Base-by-base conservation (phyloP, 2,329 filamentous ascomycete genomes). In the Neocucurbitaria cava region DNA sequence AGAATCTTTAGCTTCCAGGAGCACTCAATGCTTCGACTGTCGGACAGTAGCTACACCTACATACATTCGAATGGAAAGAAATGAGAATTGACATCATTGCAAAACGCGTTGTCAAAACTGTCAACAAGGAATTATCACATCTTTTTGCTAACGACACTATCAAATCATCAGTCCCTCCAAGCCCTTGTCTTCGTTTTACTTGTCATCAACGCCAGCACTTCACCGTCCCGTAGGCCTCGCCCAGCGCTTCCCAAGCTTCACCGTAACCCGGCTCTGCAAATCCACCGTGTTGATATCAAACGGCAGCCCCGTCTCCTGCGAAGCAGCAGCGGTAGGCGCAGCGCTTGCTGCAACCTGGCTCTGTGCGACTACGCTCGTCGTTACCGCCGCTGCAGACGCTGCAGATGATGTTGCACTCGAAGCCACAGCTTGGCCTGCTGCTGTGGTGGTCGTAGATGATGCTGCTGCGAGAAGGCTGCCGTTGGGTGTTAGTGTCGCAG, bases 181-280 rank as follows among this genome's bases (percentile, higher is more conserved):
- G n/a, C n/a, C n/a, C n/a, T n/a, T n/a, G n/a, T n/a, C n/a, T n/a
- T 31, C 18, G 8, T 30, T 39, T 15, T 1, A 13, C 28, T 6
- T 18, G 21, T 49, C 35, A 56, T 49, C 46, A 58, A 48, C 46
- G 56, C 53, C 61, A 41, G 44, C 53, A 48, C 43, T 53, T 51
- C 28, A 38, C 56, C 36, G n/a, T n/a, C 54, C 58, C 17, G 67
- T 72, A 21, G 65, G 61, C 54, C 56, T 54, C 9, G 59, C 64
- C 41, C 56, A 33, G 44, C 72, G 58, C 57, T 47, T 54, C 5
- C 72, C 71, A 35, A 76, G 38, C 23, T 70, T 70, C 8, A 75
- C 73, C 4, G 73, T 76, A 1, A 76, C 72, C 5, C 65, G 65
- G 38, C 66, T 72, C 56, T 74, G 69, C 58, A 76, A 56, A 28